These are phyloP conservation scores for Leccinum obscurum DNA, from an alignment of 768 basidiomycete species.

Conservation along the genomic window DNA sequence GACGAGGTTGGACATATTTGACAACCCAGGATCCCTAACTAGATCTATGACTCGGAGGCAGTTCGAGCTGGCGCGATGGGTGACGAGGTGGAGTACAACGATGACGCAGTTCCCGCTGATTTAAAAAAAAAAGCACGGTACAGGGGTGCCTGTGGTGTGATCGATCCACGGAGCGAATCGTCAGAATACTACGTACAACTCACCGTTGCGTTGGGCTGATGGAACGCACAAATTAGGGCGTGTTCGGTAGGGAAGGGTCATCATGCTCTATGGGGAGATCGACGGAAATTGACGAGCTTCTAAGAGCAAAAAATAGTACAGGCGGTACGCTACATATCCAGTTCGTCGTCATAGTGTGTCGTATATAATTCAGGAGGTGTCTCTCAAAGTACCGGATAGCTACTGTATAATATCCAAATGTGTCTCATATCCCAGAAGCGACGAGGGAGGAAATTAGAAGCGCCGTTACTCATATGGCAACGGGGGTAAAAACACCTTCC, in stretches of 20 bases:
- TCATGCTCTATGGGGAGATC: slow-evolving; percentile 1
- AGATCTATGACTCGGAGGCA: background rate
- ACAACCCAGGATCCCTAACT: background rate
- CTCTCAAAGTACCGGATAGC: slow-evolving; percentile 10
- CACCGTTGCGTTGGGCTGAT: background rate
- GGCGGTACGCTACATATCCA: slow-evolving; percentile 25
- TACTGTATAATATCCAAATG: slow-evolving; percentile 16
- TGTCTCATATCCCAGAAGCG: slow-evolving; percentile 8
- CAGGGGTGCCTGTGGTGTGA: background rate
- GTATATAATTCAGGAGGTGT: slow-evolving; percentile 8
- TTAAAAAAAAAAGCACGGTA: background rate
- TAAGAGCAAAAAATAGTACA: slow-evolving; percentile 28
- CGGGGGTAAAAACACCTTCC: slow-evolving; percentile 25
- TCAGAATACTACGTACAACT: slow-evolving; percentile 4
- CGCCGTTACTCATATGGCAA: slow-evolving; percentile 30
- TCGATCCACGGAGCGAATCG: slow-evolving; percentile 14
- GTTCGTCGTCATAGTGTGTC: slow-evolving; percentile 8
- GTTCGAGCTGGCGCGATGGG: background rate
- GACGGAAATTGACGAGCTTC: slow-evolving; percentile 25
- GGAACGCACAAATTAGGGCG: background rate
- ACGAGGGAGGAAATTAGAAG: slow-evolving; percentile 19
- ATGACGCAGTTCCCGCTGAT: background rate
- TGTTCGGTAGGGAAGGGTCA: background rate
- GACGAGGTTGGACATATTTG: too few species aligned
- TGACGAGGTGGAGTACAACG: background rate